phyloP scores from a whole-genome alignment of 148 eudicot genomes.

The Polygonum aviculare region DNA sequence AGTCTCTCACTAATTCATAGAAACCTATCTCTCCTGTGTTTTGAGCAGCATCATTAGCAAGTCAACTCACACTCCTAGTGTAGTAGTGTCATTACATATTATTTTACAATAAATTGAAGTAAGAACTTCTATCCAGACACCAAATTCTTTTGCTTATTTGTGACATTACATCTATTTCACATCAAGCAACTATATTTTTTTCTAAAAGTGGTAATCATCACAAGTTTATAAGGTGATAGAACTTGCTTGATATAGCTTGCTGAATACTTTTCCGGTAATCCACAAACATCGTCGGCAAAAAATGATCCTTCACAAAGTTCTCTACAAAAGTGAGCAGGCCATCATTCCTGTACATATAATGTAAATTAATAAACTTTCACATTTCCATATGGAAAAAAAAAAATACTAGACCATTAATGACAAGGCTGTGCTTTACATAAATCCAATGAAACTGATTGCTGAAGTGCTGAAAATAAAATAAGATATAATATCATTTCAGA shows the following conservation, averaged over 20 bases:
- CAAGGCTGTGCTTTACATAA: background rate
- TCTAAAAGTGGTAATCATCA: background rate
- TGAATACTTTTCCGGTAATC: constrained; percentile 98
- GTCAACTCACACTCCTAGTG: background rate
- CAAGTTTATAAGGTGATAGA: constrained; percentile 8
- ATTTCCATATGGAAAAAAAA: background rate
- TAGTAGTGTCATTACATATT: background rate
- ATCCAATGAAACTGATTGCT: background rate
- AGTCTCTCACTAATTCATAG: background rate
- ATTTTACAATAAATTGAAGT: background rate
- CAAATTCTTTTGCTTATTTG: background rate
- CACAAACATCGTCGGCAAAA: constrained; percentile 92
- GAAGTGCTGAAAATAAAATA: background rate
- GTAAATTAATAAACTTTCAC: background rate
- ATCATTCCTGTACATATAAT: constrained; percentile 58
- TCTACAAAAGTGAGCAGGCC: constrained; percentile 83
- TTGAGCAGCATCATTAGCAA: background rate
- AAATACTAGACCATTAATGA: background rate
- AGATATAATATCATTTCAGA: background rate
- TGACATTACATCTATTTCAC: background rate
- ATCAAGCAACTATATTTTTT: background rate
- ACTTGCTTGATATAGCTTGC: constrained; percentile 97
- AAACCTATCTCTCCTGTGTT: background rate
- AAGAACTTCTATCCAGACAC: constrained; percentile 3
- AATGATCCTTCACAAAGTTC: constrained; percentile 96